Evolutionary conservation across 352 stramenopile genomes (phyloP).

Genomic region (Achlya hypogyna): DNA sequence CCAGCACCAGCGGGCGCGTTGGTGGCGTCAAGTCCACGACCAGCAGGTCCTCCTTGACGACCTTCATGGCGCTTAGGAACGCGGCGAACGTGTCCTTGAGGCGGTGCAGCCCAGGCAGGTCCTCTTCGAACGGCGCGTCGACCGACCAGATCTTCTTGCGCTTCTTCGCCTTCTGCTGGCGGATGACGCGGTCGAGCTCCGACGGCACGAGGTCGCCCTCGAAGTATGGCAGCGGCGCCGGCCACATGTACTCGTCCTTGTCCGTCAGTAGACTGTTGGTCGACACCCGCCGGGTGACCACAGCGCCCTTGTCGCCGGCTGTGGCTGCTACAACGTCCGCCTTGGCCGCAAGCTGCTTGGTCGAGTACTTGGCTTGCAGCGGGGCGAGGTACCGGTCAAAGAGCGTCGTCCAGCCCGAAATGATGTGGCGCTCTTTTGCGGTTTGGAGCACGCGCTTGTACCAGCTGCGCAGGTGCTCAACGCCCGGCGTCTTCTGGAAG

Average conservation of each 20-base stretch:
- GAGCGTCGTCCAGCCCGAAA: conserved; percentile 52
- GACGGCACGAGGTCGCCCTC: conserved; percentile 72
- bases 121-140: not conserved
- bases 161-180: conserved; percentile 46
- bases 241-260: conserved; percentile 83
- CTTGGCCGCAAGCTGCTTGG: not conserved
- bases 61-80: conserved; percentile 46
- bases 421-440: conserved; percentile 49
- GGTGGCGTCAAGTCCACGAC: conserved; percentile 53
- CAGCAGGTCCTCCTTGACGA: conserved; percentile 69
- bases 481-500: conserved; percentile 92
- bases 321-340: not conserved
- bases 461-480: conserved; percentile 90
- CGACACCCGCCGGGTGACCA: conserved; percentile 42
- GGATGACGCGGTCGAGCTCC: conserved; percentile 70
- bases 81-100: conserved; percentile 60
- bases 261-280: conserved; percentile 70
- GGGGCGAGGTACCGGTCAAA: conserved; percentile 53
- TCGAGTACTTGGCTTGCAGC: not conserved
- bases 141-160: conserved; percentile 29
- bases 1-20: conserved; percentile 1
- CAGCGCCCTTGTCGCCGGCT: not conserved
- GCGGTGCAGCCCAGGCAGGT: conserved; percentile 44
- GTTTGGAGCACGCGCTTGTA: conserved; percentile 86
- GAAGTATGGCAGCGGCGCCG: conserved; percentile 57